Evolutionary conservation across 2,329 filamentous ascomycete genomes (phyloP).

Genomic region (Exophiala aquamarina): DNA sequence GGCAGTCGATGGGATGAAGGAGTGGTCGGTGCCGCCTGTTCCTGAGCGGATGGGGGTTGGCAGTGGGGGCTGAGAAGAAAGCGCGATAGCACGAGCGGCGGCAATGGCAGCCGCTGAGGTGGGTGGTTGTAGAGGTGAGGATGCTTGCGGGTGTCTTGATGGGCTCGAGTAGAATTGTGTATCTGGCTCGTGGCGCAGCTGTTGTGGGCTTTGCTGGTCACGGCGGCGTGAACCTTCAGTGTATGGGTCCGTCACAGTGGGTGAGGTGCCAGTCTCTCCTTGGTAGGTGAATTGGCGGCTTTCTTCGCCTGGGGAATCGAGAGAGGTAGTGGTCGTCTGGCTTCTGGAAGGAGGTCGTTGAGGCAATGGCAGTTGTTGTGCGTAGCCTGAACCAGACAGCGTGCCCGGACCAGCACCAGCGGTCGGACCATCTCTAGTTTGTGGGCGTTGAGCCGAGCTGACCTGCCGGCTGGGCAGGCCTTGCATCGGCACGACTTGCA

Average conservation of each 20-base stretch:
- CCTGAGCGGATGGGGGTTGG: constrained; percentile 17
- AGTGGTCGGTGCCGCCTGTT: constrained; percentile 19
- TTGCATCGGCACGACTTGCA: constrained; percentile 93
- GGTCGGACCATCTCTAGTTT: constrained; percentile 47
- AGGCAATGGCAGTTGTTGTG: constrained; percentile 10
- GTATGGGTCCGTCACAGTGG: constrained; percentile 64
- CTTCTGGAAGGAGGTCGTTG: constrained; percentile 25
- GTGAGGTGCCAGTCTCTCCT: constrained; percentile 46
- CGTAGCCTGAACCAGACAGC: constrained; percentile 30
- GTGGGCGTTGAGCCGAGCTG: constrained; percentile 45
- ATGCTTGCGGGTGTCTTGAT: background rate
- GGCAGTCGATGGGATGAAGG: constrained; percentile 48
- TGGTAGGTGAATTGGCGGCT: constrained; percentile 53
- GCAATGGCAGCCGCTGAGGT: constrained; percentile 31
- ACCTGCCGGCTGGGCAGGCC: constrained; percentile 60
- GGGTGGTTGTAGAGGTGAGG: constrained; percentile 31
- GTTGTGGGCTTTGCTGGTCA: constrained; percentile 34
- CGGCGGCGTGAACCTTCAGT: constrained; percentile 43
- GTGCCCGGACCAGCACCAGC: constrained; percentile 35
- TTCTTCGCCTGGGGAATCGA: constrained; percentile 36
- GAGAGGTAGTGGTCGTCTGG: constrained; percentile 25
- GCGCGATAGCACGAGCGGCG: constrained; percentile 26
- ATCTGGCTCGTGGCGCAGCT: constrained; percentile 39
- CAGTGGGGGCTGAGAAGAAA: constrained; percentile 8
- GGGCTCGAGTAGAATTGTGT: constrained; percentile 30